These are phyloP conservation scores for Tolypocladium tundrense DNA, from an alignment of 2,329 filamentous ascomycete species.

Conservation along the genomic window DNA sequence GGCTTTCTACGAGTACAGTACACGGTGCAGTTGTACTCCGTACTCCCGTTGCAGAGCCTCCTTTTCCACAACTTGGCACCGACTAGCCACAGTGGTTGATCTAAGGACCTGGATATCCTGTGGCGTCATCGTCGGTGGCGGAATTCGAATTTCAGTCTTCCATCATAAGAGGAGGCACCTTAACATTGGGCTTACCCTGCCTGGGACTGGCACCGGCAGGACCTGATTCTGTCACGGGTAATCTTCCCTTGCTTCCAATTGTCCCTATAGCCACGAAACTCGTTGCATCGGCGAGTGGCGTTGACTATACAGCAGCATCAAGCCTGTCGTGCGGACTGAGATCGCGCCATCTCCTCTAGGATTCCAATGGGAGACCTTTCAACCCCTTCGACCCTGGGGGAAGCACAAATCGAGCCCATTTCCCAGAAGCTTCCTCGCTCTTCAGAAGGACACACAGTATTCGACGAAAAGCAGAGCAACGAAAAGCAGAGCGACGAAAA, in stretches of 20 bases:
- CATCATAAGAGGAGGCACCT: background rate
- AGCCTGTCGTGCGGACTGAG: background rate
- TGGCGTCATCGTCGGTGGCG: background rate
- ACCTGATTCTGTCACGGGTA: background rate
- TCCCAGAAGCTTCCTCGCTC: slow-evolving; percentile 2
- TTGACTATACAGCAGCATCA: background rate
- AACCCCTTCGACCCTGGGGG: slow-evolving; percentile 9
- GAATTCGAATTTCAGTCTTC: background rate
- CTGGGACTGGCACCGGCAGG: background rate
- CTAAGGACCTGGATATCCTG: background rate
- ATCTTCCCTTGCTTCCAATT: background rate
- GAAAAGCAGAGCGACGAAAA: background rate
- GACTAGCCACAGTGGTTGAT: background rate
- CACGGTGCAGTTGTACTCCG: background rate
- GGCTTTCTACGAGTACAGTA: background rate
- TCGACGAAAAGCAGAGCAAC: background rate
- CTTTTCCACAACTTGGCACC: background rate
- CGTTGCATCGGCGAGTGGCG: background rate
- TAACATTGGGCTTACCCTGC: background rate
- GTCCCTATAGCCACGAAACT: background rate
- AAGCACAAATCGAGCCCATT: slow-evolving; percentile 8
- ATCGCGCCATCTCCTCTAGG: background rate
- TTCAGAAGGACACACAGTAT: background rate
- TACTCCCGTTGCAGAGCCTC: background rate
- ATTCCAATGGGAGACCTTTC: slow-evolving; percentile 24